Conservation (phyloP, 176 grass and related monocot species). For the Avena insularis region DNA sequence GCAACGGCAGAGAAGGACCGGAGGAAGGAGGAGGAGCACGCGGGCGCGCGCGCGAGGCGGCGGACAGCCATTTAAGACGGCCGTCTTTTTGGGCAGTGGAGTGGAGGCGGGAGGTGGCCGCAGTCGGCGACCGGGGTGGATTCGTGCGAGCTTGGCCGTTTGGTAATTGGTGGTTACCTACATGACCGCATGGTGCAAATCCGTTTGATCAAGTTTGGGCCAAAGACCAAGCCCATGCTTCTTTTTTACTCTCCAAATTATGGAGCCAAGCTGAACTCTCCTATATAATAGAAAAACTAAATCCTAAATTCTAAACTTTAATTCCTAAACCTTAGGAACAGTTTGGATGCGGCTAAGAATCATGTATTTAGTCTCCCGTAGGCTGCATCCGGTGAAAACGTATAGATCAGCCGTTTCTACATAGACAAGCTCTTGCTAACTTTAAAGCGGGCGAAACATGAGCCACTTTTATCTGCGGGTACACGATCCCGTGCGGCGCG, state of each 20-base stretch:
- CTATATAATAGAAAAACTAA: no score
- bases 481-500: no score
- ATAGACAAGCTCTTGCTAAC: no score
- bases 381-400: no score
- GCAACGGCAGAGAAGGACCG: not conserved
- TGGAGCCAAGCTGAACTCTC: no score
- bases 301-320: no score
- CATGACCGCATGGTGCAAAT: not conserved
- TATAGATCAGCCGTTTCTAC: no score
- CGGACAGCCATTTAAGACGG: constrained; percentile 34
- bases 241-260: not conserved
- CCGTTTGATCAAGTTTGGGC: not conserved
- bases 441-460: no score
- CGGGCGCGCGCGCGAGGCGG: not conserved
- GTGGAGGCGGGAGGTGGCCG: not conserved
- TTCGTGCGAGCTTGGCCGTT: not conserved
- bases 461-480: no score
- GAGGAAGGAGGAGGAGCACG: constrained; percentile 4
- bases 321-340: no score
- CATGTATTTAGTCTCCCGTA: no score
- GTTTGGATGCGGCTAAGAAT: no score
- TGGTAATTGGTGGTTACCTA: not conserved
- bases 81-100: not conserved
- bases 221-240: not conserved
- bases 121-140: not conserved